phyloP scores from a whole-genome alignment of 2,329 filamentous ascomycete genomes.

The Pyricularia pennisetigena region DNA sequence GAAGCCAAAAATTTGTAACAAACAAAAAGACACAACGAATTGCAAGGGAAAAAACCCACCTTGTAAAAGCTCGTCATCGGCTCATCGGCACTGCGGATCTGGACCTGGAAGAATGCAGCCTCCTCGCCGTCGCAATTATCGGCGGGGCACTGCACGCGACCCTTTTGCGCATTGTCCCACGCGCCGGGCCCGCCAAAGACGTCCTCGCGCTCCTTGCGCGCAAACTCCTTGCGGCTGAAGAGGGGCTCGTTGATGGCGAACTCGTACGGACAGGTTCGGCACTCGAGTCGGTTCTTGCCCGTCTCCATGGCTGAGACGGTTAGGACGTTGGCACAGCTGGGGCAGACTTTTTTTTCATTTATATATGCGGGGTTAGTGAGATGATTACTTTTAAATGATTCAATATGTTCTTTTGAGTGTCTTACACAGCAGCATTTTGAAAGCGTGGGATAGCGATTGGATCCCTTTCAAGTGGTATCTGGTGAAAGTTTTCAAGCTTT shows the following conservation, averaged over 20 bases:
- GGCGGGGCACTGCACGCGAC: slow-evolving; percentile 70
- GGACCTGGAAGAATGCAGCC: slow-evolving; percentile 92
- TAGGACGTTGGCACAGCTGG: slow-evolving; percentile 74
- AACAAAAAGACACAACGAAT: background rate
- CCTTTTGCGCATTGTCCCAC: slow-evolving; percentile 88
- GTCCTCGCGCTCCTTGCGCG: slow-evolving; percentile 78
- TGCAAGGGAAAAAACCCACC: slow-evolving; percentile 36
- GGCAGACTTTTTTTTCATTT: slow-evolving; percentile 52
- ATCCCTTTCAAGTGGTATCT: background rate
- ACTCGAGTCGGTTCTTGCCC: slow-evolving; percentile 77
- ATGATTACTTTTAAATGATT: slow-evolving; percentile 5
- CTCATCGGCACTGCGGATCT: slow-evolving; percentile 96
- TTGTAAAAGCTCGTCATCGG: slow-evolving; percentile 97
- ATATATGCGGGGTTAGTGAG: background rate
- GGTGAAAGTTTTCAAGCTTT: background rate
- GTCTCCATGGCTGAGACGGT: slow-evolving; percentile 54
- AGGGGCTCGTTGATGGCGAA: slow-evolving; percentile 70
- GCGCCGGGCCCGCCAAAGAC: slow-evolving; percentile 81
- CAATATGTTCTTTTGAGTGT: slow-evolving; percentile 6
- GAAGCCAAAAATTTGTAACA: no score
- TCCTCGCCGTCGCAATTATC: slow-evolving; percentile 71
- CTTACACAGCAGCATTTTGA: slow-evolving; percentile 57
- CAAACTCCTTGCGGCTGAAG: slow-evolving; percentile 75
- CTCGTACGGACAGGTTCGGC: slow-evolving; percentile 90
- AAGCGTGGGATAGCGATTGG: slow-evolving; percentile 1